Conservation (phyloP, 192 early-diverging fungal species). For the Rhizophagus prolifer region DNA sequence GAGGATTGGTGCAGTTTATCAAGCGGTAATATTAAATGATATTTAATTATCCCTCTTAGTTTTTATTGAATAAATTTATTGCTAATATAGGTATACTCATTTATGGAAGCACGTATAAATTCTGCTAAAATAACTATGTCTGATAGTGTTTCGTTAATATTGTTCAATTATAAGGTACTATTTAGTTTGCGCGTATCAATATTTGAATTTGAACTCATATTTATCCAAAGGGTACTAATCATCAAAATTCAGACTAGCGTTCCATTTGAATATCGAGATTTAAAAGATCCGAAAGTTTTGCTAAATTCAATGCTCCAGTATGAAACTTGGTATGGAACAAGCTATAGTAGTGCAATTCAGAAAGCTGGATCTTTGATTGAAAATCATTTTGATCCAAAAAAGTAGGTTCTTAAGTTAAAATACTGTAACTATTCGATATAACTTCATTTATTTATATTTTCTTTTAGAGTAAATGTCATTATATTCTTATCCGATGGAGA, state of each 20-base stretch:
- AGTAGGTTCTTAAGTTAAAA: background rate
- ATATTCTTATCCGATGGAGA: conserved; percentile 30
- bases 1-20: conserved; percentile 27
- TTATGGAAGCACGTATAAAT: conserved; percentile 17
- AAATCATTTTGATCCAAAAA: background rate
- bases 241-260: background rate
- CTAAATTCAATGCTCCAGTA: background rate
- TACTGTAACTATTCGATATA: background rate
- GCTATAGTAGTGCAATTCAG: background rate
- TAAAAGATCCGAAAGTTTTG: background rate
- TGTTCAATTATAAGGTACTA: conserved; percentile 2
- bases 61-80: background rate
- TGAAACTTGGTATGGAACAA: background rate
- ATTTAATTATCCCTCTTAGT: background rate
- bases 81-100: conserved; percentile 5
- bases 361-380: conserved; percentile 11
- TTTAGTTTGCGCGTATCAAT: no score
- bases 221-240: no score
- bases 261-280: conserved; percentile 14
- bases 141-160: conserved; percentile 24
- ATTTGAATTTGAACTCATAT: background rate
- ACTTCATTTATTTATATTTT: no score
- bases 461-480: conserved; percentile 23
- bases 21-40: background rate
- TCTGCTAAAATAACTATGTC: background rate